Percentiles rank a stretch among this genome's conserved stretches.
phyloP scores from a whole-genome alignment of 2,329 filamentous ascomycete genomes.

The Lecanicillium sp. region DNA sequence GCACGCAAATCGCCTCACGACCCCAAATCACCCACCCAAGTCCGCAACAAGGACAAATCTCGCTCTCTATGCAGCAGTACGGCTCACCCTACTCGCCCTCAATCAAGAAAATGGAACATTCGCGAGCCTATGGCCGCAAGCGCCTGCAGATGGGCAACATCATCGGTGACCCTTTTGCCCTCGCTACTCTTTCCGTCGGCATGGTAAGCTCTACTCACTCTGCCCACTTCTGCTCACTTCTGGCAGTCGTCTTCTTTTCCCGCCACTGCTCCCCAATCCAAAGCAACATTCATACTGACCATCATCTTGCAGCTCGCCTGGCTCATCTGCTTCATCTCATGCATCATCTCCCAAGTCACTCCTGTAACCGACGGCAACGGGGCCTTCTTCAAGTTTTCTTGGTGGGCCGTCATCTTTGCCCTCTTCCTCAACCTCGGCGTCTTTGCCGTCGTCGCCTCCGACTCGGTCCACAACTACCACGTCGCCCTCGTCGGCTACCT shows the following conservation, averaged over 20 bases:
- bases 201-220: constrained; percentile 55
- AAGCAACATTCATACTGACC: constrained; percentile 22
- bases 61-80: constrained; percentile 62
- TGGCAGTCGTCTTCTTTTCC: neutral
- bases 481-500: constrained; percentile 88
- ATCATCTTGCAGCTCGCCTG: constrained; percentile 67
- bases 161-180: constrained; percentile 89
- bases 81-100: constrained; percentile 68
- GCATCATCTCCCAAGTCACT: constrained; percentile 68
- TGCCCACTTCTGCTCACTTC: neutral
- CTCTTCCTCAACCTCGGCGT: constrained; percentile 77
- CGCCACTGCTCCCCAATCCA: no score
- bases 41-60: neutral
- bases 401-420: constrained; percentile 87
- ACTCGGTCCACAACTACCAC: constrained; percentile 81
- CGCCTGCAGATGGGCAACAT: constrained; percentile 80
- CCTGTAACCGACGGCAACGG: constrained; percentile 25
- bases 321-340: constrained; percentile 85
- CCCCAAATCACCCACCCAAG: neutral
- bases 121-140: constrained; percentile 49
- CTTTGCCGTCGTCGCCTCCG: constrained; percentile 75
- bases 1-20: neutral
- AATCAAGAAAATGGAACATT: constrained; percentile 73
- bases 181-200: constrained; percentile 88
- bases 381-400: constrained; percentile 76